These are phyloP conservation scores for Microcos paniculata DNA, from an alignment of 345 rosid genomes.

Conservation along the genomic window DNA sequence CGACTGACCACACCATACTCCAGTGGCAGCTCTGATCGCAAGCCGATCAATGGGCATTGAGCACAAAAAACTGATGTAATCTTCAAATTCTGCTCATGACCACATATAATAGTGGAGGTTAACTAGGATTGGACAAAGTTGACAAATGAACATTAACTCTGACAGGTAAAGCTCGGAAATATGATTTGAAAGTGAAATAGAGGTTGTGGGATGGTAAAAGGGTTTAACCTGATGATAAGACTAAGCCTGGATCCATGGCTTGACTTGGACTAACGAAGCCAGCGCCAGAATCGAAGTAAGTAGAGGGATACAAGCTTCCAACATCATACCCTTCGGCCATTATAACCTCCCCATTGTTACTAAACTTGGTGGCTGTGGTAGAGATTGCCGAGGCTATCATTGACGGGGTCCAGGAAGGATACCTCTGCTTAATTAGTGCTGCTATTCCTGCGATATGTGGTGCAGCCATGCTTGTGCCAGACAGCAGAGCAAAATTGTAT, in stretches of 20 bases:
- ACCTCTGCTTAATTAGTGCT: slow-evolving; percentile 64
- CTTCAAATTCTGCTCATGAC: slow-evolving; percentile 51
- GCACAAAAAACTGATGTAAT: slow-evolving; percentile 69
- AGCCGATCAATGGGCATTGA: slow-evolving; percentile 49
- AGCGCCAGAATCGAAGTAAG: slow-evolving; percentile 67
- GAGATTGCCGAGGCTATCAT: slow-evolving; percentile 82
- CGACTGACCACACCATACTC: slow-evolving; percentile 43
- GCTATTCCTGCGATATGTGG: slow-evolving; percentile 77
- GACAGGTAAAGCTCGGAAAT: no score
- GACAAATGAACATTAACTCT: no score
- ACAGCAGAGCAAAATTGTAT: slow-evolving; percentile 59
- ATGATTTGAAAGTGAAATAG: background rate
- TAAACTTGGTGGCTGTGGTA: slow-evolving; percentile 60
- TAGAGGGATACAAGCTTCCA: slow-evolving; percentile 38
- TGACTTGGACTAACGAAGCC: slow-evolving; percentile 66
- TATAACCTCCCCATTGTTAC: slow-evolving; percentile 51
- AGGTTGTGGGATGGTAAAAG: background rate
- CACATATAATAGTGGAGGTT: no score
- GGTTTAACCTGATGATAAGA: slow-evolving; percentile 53
- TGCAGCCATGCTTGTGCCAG: slow-evolving; percentile 93
- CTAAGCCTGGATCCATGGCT: slow-evolving; percentile 82
- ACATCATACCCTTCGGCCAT: slow-evolving; percentile 45
- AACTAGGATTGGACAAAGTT: no score
- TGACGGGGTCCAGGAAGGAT: slow-evolving; percentile 78
- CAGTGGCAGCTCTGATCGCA: slow-evolving; percentile 44